These are phyloP conservation scores for Sarocladiaceae sp. DNA, from an alignment of 2,329 filamentous ascomycete species.

Conservation along the genomic window DNA sequence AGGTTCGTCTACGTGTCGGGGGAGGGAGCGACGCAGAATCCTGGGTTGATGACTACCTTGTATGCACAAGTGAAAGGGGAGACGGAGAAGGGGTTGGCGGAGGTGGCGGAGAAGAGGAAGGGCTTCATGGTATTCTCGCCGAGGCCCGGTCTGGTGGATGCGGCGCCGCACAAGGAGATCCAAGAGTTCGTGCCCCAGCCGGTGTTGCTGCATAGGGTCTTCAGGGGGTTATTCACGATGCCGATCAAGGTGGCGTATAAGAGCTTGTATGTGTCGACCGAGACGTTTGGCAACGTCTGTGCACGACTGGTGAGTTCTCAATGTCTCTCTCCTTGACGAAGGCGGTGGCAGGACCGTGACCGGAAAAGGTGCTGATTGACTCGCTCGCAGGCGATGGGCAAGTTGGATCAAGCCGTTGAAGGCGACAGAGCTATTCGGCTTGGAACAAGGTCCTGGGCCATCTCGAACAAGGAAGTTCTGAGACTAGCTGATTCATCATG, in stretches of 20 bases:
- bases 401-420: not conserved
- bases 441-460: not conserved
- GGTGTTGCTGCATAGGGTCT: not conserved
- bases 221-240: not conserved
- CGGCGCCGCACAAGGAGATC: not conserved
- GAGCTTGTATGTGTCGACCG: not conserved
- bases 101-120: constrained; percentile 29
- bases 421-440: not conserved
- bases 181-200: not conserved
- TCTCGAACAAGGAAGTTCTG: not conserved
- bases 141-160: not conserved
- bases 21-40: constrained; percentile 50
- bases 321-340: not conserved
- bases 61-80: constrained; percentile 63
- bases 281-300: not conserved
- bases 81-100: constrained; percentile 53
- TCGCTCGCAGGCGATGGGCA: not conserved
- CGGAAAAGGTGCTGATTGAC: not conserved
- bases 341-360: not conserved
- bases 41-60: constrained; percentile 46
- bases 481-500: constrained; percentile 3
- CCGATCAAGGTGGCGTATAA: not conserved
- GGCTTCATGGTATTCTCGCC: not conserved
- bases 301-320: not conserved
- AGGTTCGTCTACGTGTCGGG: constrained; percentile 69